Conservation (phyloP, 768 basidiomycete species). For the Boletus subparvulus region DNA sequence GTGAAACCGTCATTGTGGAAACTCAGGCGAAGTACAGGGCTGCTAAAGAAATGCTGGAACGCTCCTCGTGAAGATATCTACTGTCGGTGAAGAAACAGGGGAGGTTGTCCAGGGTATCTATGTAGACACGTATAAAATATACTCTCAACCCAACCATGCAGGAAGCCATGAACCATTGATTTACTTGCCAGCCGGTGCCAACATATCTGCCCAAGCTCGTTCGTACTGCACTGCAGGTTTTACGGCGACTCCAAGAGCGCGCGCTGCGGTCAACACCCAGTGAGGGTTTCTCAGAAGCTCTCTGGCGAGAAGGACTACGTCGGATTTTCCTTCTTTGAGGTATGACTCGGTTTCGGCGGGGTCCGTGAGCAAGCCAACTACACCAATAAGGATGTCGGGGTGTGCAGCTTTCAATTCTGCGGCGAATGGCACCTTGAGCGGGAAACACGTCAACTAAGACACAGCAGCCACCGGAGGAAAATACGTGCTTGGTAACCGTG, state of each 20-base stretch:
- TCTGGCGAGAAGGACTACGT: constrained; percentile 66
- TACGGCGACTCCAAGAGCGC: constrained; percentile 60
- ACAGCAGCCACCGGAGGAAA: background rate
- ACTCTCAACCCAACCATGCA: background rate
- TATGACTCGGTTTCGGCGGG: constrained; percentile 59
- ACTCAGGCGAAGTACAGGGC: constrained; percentile 81
- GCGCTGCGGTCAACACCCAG: constrained; percentile 61
- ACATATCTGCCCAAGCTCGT: constrained; percentile 49
- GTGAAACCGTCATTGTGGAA: constrained; percentile 69
- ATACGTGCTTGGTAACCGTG: constrained; percentile 61
- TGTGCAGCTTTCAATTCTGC: constrained; percentile 60
- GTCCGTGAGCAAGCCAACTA: constrained; percentile 74
- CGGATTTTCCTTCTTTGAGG: constrained; percentile 64
- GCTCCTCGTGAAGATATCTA: constrained; percentile 11
- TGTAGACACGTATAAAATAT: background rate
- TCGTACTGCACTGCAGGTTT: constrained; percentile 75
- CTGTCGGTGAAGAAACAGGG: background rate
- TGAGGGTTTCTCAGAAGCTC: constrained; percentile 67
- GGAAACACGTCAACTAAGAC: background rate
- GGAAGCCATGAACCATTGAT: background rate
- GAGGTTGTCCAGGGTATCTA: background rate
- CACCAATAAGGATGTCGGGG: constrained; percentile 52
- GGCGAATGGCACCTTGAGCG: constrained; percentile 61
- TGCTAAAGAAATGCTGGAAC: constrained; percentile 60
- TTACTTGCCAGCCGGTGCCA: constrained; percentile 19